Base-by-base conservation (phyloP, 306 rosid species). In the Acacia confusa region DNA sequence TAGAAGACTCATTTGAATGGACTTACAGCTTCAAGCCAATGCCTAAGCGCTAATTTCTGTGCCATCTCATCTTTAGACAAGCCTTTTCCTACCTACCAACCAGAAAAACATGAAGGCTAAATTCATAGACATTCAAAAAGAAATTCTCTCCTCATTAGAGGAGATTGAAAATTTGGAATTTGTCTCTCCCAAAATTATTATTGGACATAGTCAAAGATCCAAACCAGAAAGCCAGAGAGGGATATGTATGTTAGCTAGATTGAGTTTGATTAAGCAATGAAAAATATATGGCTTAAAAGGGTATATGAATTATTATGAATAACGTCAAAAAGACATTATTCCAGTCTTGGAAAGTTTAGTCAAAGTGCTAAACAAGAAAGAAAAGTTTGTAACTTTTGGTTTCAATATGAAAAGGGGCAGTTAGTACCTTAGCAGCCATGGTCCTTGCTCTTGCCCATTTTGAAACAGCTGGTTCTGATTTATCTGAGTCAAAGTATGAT, bases 11-110 rank as follows among this genome's bases (percentile, higher is more conserved):
- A 25, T 24, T 11, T 25, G 30, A 60, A 44, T 48, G 75, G 72
- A 48, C 95, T 91, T 89, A 94, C 98, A 65, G 98, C 97, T 85
- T 94, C 97, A 82, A 94, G 98, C 97, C 97, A 94, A 75, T 94
- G 97, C 74, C 92, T 85, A 45, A 88, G 82, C 57, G 95, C 94
- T 74, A 94, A 89, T 77, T 87, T 89, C 79, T 90, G 94, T 0
- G 94, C 91, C 84, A 82, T 92, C 44, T 90, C 97, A 83, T 88
- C 87, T 87, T 90, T 92, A 61, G 94, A 91, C 84, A 92, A 83
- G 8, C 95, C 97, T 77, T 88, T 91, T 45, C 97, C 97, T 52
- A 90, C 94, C 98, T 94, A 75, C 78, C 84, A 87, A 30, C 28
- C 78, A 85, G 71, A 77, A n/a, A 17, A 58, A 6, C 85, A 66